Evolutionary conservation across 1,284 basidiomycete species (phyloP), one percentile per base, ranked within the genome.

Genomic region (Trichosporon sp.): DNA sequence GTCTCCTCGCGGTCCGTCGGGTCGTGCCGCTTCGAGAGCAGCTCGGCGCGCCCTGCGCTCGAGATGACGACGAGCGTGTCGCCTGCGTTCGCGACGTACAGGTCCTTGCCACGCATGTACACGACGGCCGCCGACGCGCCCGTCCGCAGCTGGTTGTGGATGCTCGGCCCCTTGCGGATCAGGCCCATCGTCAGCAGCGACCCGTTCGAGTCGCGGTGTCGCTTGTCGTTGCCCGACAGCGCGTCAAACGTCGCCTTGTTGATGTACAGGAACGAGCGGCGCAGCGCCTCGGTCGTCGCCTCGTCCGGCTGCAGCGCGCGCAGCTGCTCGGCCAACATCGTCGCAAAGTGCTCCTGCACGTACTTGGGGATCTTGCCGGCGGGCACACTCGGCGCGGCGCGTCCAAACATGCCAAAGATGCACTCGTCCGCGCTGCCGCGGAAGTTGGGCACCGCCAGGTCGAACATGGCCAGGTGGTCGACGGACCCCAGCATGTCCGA

Each of bases 351-450:
- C 79, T 95, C 92, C 74, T 91, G 91, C 9, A 97, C 86, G 78
- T 87, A 94, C 80, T 92, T 94, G 25, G 85, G 81, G 53, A 86
- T 80, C 71, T 83, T 83, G 21, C 83, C 83, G 2, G 81, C 79
- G 1, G 79, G 78, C 8, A 74, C 69, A 12, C 91, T 87, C 2
- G 89, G 89, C 34, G 90, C 87, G 2, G 89, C 86, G 1, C 90
- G 87, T 34, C 93, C 95, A 81, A 99, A 98, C 88, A 99, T 93
- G 21, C 95, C 97, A 77, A 99, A 96, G 29, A 99, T 85, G n/a
- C 92, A 93, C 82, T 97, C 92, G 75, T 90, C 88, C 60, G 88
- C 87, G 68, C 86, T 85, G 38, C 88, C 90, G 9, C 92, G 89
- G 84, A 96, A 98, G 73, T 92, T 88, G 23, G 92, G 91, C n/a